Evolutionary conservation across 352 stramenopile species (phyloP), one percentile per base, ranked within the genome.

Genomic region (Pythium dissimile): DNA sequence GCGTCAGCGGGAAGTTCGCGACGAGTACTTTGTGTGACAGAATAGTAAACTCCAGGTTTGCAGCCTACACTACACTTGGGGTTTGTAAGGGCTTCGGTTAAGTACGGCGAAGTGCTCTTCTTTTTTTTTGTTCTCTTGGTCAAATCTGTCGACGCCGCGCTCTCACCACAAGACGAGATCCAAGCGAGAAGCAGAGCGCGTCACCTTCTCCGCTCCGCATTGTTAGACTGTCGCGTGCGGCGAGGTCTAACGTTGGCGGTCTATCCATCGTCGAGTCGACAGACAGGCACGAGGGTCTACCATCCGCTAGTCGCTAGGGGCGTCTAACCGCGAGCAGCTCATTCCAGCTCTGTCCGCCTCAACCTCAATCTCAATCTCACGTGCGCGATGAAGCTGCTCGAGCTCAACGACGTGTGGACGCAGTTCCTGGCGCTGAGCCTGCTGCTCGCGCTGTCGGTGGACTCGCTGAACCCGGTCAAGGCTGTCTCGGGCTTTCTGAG

Each of bases 401-500:
- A 78, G 53, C 69, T 95, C 13, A 86, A 85, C 49, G 85, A 95
- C 51, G 77, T 87, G 37, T 91, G 80, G 77, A 84, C 80, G 60
- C 85, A 95, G 72, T 89, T 92, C 64, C 48, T 88, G 39, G 77
- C 80, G 46, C 71, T 95, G 28, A 76, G 62, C 44, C 65, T 93
- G 50, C 65, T 93, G 46, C 75, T 92, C 32, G 84, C 86, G 77
- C 71, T 95, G 50, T 75, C 85, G 13, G 78, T 93, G 27, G 85
- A 95, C 67, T 91, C 81, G 54, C 71, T 95, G 74, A 95, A 95
- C 43, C 85, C 85, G 10, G 84, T 95, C 46, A 95, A 95, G 60
- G 85, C 82, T 23, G 70, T 95, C 23, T 88, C 72, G 49, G 68
- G 72, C 44, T 92, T 92, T 46, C 56, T 92, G 5, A 80, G 74